phyloP scores from a whole-genome alignment of 352 stramenopile species.

The Pythium insidiosum region DNA sequence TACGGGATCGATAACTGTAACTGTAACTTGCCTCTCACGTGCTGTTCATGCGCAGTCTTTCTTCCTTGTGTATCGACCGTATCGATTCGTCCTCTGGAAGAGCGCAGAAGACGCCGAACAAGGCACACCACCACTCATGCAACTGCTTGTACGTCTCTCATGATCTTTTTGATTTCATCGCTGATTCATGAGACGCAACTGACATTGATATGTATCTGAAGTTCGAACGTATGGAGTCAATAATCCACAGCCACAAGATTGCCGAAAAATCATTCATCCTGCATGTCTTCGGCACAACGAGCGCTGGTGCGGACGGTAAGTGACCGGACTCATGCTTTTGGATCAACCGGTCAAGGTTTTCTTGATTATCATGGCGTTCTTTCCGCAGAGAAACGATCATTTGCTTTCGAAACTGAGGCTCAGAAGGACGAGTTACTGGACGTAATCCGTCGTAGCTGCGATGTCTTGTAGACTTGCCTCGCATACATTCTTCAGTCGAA shows the following conservation, averaged over 20 bases:
- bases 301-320: constrained; percentile 40
- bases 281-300: constrained; percentile 44
- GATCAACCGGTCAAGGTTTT: no score
- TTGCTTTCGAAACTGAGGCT: constrained; percentile 45
- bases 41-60: no score
- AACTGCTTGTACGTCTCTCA: constrained; percentile 45
- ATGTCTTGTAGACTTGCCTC: no score
- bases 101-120: constrained; percentile 59
- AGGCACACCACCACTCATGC: constrained; percentile 32
- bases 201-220: constrained; percentile 11
- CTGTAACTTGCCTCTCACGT: no score
- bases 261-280: constrained; percentile 61
- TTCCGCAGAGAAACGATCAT: constrained; percentile 54
- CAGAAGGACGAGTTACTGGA: constrained; percentile 40
- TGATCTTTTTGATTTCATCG: constrained; percentile 3
- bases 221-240: constrained; percentile 58
- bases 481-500: no score
- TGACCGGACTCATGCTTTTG: no score
- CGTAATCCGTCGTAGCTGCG: constrained; percentile 38
- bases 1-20: no score
- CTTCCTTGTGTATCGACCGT: constrained; percentile 47
- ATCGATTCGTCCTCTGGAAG: constrained; percentile 80
- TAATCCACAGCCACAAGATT: constrained; percentile 49
- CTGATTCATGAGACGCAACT: background rate
- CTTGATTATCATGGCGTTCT: constrained; percentile 1